Evolutionary conservation across 2,329 filamentous ascomycete species (phyloP), one percentile per base, ranked within the genome.

Genomic region (Eutypella sp.): DNA sequence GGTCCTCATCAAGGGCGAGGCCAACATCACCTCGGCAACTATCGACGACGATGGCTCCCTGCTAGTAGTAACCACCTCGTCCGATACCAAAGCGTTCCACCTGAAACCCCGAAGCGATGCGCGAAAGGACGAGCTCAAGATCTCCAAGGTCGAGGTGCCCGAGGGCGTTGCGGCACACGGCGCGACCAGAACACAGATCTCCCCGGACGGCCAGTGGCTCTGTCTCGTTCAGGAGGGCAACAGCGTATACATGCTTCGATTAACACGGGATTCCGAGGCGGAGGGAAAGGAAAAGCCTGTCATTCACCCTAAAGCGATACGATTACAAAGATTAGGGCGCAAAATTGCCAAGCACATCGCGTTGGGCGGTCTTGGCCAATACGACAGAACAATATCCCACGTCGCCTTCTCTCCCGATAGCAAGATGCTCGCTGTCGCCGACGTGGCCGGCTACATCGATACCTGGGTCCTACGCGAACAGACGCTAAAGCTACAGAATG

Each of bases 381-480:
- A 96, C 66, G 81, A 89, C 51, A 79, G 86, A 61, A 84, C 76
- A 38, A 82, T 97, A 53, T 83, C 79, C 29, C 85, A 88, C 44
- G 65, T 85, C 22, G 75, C 84, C 2, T 96, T 97, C 65, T 91
- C 90, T 9, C 73, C 83, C 5, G 86, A 96, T 62, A 89, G 87
- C 61, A 82, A 78, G 53, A 79, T 95, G 51, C 71, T 97, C 40
- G 90, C 86, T 8, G 80, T 84, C 24, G 84, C 85, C 40, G 92
- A 96, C 63, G 68, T 96, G 43, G 84, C 86, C 37, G 93, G 93
- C 37, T 89, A 84, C 65, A 74, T 97, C 25, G 91, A 97, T 61
- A 89, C 85, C 16, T 99, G 91, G 87, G 70, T 89, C 2, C 67
- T 95, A 45, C 76, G 81, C 59, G 77, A 77, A 31, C 65, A 77